These are phyloP conservation scores for Haberlea rhodopensis DNA, from an alignment of 257 asterid genomes.

Conservation along the genomic window DNA sequence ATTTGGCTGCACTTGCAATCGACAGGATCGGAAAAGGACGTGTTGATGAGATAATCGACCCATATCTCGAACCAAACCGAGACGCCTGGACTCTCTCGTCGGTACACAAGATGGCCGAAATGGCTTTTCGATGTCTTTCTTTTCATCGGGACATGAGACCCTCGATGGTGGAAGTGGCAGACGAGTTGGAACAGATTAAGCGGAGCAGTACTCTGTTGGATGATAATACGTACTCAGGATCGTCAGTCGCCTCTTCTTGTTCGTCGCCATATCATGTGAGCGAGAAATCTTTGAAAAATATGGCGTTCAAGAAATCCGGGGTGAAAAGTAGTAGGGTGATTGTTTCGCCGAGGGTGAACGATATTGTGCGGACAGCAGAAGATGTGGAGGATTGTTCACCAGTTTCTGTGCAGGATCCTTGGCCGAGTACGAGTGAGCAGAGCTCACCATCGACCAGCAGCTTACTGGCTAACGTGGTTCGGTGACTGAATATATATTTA, in stretches of 20 bases:
- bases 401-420: slow-evolving; percentile 73
- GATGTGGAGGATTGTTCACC: slow-evolving; percentile 58
- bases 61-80: slow-evolving; percentile 66
- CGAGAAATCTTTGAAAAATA: slow-evolving; percentile 51
- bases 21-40: slow-evolving; percentile 83
- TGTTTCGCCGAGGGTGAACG: slow-evolving; percentile 33
- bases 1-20: slow-evolving; percentile 77
- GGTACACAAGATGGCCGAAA: slow-evolving; percentile 73
- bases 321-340: slow-evolving; percentile 52
- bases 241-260: slow-evolving; percentile 65
- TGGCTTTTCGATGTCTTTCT: slow-evolving; percentile 91
- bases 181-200: slow-evolving; percentile 85
- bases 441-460: slow-evolving; percentile 82
- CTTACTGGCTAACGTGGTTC: slow-evolving; percentile 49
- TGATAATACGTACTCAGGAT: slow-evolving; percentile 45
- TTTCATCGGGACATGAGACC: slow-evolving; percentile 91
- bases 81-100: slow-evolving; percentile 96
- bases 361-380: slow-evolving; percentile 31
- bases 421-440: slow-evolving; percentile 75
- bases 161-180: slow-evolving; percentile 91
- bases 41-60: slow-evolving; percentile 80
- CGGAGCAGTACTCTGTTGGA: slow-evolving; percentile 65
- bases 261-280: slow-evolving; percentile 65
- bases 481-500: slow-evolving; percentile 18
- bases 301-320: slow-evolving; percentile 35